Evolutionary conservation across 163 green algal genomes (phyloP).

Genomic region (Smithsoniella earleae): DNA sequence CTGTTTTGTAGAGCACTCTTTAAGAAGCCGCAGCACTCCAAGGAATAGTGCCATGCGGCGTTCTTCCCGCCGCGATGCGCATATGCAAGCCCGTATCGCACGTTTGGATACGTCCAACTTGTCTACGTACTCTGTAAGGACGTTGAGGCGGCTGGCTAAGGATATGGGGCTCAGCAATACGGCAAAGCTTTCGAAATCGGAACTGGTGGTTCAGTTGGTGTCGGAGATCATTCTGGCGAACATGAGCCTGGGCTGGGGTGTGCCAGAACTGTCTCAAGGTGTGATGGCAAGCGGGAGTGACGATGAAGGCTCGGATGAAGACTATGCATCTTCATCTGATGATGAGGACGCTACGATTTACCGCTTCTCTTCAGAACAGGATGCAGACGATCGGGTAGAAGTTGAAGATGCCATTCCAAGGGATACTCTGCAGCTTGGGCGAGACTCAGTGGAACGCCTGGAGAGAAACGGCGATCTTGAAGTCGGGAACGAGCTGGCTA

Average conservation of each 20-base stretch:
- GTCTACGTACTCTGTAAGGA: not conserved
- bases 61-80: slow-evolving; percentile 17
- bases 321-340: not conserved
- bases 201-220: slow-evolving; percentile 26
- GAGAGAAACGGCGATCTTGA: no score
- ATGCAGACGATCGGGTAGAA: not conserved
- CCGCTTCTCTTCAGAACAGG: not conserved
- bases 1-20: not conserved
- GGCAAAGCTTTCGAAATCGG: not conserved
- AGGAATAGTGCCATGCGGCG: slow-evolving; percentile 22
- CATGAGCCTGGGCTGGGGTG: slow-evolving; percentile 24
- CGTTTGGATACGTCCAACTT: slow-evolving; percentile 13
- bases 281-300: not conserved
- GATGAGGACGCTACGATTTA: not conserved
- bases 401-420: not conserved
- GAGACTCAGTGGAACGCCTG: no score
- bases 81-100: slow-evolving; percentile 15
- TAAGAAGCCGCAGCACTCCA: not conserved
- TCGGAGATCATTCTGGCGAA: slow-evolving; percentile 28
- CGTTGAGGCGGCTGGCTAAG: slow-evolving; percentile 21
- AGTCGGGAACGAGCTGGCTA: no score
- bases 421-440: not conserved
- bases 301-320: not conserved
- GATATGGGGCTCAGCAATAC: not conserved
- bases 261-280: slow-evolving; percentile 1